phyloP scores from a whole-genome alignment of 148 eudicot genomes.

The Pouteria glomerata region DNA sequence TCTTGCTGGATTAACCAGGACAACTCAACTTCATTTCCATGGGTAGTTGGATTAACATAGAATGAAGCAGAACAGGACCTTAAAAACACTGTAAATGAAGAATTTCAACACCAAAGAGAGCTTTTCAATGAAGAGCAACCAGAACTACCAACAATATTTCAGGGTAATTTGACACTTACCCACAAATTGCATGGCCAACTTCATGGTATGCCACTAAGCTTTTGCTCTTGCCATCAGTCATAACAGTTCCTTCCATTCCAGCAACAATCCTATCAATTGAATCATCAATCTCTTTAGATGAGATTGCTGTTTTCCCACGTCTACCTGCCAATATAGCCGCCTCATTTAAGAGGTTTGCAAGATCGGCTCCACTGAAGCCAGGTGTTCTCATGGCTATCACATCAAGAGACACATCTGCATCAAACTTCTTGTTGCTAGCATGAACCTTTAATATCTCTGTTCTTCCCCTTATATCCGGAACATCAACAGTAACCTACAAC shows the following conservation, averaged over 20 bases:
- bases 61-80: no score
- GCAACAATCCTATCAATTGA: slow-evolving; percentile 98
- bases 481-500: slow-evolving; percentile 86
- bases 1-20: no score
- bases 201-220: slow-evolving; percentile 99
- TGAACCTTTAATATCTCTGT: slow-evolving; percentile 97
- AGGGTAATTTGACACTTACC: slow-evolving; percentile 47
- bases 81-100: no score
- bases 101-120: background rate
- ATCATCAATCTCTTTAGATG: slow-evolving; percentile 92
- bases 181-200: slow-evolving; percentile 99
- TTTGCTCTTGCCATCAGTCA: slow-evolving; percentile 99
- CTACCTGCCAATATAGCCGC: slow-evolving; percentile 98
- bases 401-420: slow-evolving; percentile 84
- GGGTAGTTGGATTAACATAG: no score
- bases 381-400: slow-evolving; percentile 99
- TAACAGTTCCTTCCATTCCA: slow-evolving; percentile 98
- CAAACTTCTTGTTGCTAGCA: slow-evolving; percentile 80
- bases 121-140: background rate
- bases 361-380: slow-evolving; percentile 98
- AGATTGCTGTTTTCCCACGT: slow-evolving; percentile 84
- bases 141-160: background rate
- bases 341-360: slow-evolving; percentile 92
- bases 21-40: no score
- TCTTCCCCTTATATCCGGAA: slow-evolving; percentile 93